Evolutionary conservation across 169 alveolate genomes (phyloP), one percentile per base, ranked within the genome.

Genomic region (Babesia ovata): DNA sequence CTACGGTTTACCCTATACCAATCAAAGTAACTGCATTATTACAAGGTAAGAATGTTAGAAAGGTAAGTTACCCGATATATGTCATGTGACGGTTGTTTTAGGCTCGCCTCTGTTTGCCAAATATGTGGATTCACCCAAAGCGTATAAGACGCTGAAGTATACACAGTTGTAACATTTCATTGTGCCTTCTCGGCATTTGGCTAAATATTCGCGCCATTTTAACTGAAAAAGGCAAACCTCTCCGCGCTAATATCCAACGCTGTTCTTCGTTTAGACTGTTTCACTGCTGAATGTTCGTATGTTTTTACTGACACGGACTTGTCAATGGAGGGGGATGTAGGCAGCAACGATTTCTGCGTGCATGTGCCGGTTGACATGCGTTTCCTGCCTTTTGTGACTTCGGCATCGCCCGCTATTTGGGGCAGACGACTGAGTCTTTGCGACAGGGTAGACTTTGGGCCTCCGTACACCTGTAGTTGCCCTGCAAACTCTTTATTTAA

Each of bases 1-100:
- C 76, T 22, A 67, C 76, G 12, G 22, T 67, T 4, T 67, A 67
- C 48, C 76, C 76, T 19, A 29, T 42, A 4, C 76, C 76, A 3
- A 13, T 67, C 4, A 22, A n/a, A 26, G 8, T 62, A 12, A 26
- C 53, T 4, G 46, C 57, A 22, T 13, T 17, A 17, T n/a, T 33
- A 19, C 29, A 62, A 14, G 10, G 10, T 16, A 16, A 22, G 7
- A 21, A 44, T 4, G 6, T 1, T 33, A 36, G 22, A 10, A 22
- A 2, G 60, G 75, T 66, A 13, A 3, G 48, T 45, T 13, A 11
- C 7, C 11, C 17, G 7, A 46, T 14, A 16, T 13, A 26, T 4
- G 13, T 2, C n/a, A 26, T 16, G 2, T 44, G 2, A 46, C 11
- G 1, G 49, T 8, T 45, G 36, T 49, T 44, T 2, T 28, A 66